Evolutionary conservation across 2,329 filamentous ascomycete genomes (phyloP), one percentile per base, ranked within the genome.

Genomic region (Botrytis tulipae): DNA sequence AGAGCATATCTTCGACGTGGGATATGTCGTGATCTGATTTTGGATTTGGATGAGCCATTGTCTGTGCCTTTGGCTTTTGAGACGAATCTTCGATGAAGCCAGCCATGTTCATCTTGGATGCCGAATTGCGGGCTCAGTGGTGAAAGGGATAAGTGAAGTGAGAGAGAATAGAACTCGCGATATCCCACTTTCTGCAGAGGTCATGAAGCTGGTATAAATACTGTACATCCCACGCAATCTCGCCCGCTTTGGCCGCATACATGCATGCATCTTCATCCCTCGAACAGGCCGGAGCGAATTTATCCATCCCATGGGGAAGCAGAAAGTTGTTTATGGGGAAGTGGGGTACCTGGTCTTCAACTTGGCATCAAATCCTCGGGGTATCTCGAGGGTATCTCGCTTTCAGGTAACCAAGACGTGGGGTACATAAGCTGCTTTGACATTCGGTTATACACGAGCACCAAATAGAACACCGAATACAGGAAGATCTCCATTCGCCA

Each of bases 321-420:
- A 66, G 32, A 67, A 32, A 51, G 61, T 18, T 35, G 60, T 59
- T 32, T 57, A 40, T 35, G 70, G 70, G 70, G 70, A 44, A 70
- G 51, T 70, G 68, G 68, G 68, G 68, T 70, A 48, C n/a, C 61
- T 65, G 22, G 29, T 63, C 61, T 54, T 65, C 46, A 54, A 32
- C 60, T 72, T 57, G 70, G 70, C 70, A 67, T 51, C 44, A 72
- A 40, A 40, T 57, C 20, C 37, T 67, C 70, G 70, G 70, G 60
- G 70, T 44, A 72, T 72, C 70, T 72, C 70, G 70, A 61, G 70
- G 60, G 70, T 57, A 72, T 72, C 70, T 72, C 70, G 70, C 37
- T 14, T 71, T 40, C 5, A 29, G 29, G 16, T 42, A 54, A 7
- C 60, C 59, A 42, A 65, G 46, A 48, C 20, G n/a, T 54, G 44